These are phyloP conservation scores for Elongisporangium prolatum DNA, from an alignment of 352 stramenopile species.

Conservation along the genomic window DNA sequence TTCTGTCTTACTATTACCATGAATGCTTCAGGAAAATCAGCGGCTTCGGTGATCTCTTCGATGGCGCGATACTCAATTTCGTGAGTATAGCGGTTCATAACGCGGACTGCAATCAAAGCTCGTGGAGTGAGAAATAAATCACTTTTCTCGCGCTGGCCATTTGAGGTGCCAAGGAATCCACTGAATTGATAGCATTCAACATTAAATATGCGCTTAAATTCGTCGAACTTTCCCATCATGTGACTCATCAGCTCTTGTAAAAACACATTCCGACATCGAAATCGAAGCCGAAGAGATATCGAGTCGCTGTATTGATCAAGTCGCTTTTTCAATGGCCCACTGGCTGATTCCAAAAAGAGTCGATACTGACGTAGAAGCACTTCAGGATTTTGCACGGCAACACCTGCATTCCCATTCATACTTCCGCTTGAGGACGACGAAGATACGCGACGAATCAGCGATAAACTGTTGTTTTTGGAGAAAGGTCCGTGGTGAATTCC, in stretches of 20 bases:
- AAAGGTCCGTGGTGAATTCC: constrained; percentile 16
- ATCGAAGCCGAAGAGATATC: constrained; percentile 64
- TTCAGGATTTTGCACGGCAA: constrained; percentile 68
- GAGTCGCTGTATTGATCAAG: constrained; percentile 61
- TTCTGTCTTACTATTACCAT: constrained; percentile 56
- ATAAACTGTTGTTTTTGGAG: constrained; percentile 24
- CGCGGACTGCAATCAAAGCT: constrained; percentile 53
- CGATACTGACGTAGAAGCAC: constrained; percentile 68
- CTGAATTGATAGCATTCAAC: constrained; percentile 73
- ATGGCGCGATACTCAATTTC: constrained; percentile 74
- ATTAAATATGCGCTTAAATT: constrained; percentile 66
- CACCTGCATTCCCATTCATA: constrained; percentile 12
- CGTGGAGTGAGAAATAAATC: constrained; percentile 66
- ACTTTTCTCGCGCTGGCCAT: constrained; percentile 71
- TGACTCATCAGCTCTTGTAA: constrained; percentile 83
- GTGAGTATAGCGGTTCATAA: constrained; percentile 65
- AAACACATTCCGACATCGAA: constrained; percentile 72
- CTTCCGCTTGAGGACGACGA: constrained; percentile 40
- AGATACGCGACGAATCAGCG: constrained; percentile 23
- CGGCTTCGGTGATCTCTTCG: constrained; percentile 38
- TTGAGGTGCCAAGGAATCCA: constrained; percentile 61
- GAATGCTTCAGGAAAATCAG: constrained; percentile 49
- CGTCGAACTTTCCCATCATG: constrained; percentile 67
- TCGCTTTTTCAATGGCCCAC: constrained; percentile 47
- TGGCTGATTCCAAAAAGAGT: constrained; percentile 62